phyloP scores from a whole-genome alignment of 257 asterid species.

The Solanum stenotomum region DNA sequence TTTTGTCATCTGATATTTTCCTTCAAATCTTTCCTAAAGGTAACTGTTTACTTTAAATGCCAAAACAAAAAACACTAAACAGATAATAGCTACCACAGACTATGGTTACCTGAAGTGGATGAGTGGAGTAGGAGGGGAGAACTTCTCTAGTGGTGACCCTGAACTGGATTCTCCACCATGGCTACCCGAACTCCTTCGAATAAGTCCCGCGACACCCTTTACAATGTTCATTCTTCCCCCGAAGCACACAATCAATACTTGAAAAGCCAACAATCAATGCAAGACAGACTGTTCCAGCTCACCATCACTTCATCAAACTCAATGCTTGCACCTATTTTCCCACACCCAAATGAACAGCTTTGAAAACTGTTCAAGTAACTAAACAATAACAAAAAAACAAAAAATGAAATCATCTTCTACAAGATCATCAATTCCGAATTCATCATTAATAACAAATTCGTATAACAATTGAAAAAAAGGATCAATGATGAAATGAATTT shows the following conservation, averaged over 20 bases:
- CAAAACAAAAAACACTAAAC: background rate
- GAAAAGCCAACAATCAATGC: slow-evolving; percentile 19
- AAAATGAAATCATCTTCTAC: background rate
- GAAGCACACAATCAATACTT: slow-evolving; percentile 26
- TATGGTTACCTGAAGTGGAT: slow-evolving; percentile 61
- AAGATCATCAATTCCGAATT: background rate
- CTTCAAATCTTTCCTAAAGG: background rate
- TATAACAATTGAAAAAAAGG: background rate
- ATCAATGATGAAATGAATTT: background rate
- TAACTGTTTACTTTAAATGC: background rate
- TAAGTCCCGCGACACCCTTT: slow-evolving; percentile 92
- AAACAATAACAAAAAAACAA: background rate
- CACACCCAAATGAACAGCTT: background rate
- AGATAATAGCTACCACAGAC: background rate
- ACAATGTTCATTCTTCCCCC: slow-evolving; percentile 75
- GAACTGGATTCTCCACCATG: slow-evolving; percentile 51
- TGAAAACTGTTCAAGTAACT: background rate
- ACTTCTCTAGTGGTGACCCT: slow-evolving; percentile 44
- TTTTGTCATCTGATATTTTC: background rate
- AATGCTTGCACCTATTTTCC: background rate
- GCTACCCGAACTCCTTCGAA: slow-evolving; percentile 67
- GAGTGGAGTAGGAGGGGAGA: slow-evolving; percentile 47
- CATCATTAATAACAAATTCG: background rate
- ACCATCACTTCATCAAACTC: slow-evolving; percentile 24
- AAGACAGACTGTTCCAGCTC: slow-evolving; percentile 15